Percentiles rank a stretch among this genome's conserved stretches.
Conservation (phyloP, 495 filamentous ascomycete genomes). For the Penicillium taxi region DNA sequence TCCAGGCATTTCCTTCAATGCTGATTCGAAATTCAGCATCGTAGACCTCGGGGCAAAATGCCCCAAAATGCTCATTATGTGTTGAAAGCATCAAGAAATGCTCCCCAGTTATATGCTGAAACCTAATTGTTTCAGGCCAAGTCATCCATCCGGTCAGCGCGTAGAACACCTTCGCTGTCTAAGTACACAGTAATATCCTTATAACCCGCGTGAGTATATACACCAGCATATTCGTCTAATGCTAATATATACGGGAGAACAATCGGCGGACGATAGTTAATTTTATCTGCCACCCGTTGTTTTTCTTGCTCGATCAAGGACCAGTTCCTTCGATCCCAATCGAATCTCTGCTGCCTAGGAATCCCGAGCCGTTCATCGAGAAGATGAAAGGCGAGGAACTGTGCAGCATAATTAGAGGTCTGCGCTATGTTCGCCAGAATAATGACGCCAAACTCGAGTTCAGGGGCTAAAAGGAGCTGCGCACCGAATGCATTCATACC, state of each 20-base stretch:
- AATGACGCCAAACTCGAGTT: constrained; percentile 32
- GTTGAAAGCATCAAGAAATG: constrained; percentile 2
- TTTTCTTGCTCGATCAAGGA: constrained; percentile 1
- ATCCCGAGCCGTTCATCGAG: constrained; percentile 1
- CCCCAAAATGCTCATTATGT: constrained; percentile 2
- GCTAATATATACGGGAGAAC: not conserved
- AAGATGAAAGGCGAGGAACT: constrained; percentile 3
- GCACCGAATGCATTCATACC: constrained; percentile 40
- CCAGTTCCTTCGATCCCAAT: constrained; percentile 3
- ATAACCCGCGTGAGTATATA: not conserved
- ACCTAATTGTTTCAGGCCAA: constrained; percentile 1
- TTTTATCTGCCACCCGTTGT: constrained; percentile 1
- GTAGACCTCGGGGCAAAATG: constrained; percentile 5
- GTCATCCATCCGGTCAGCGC: constrained; percentile 1
- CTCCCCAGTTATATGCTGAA: constrained; percentile 2
- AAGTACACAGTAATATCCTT: constrained; percentile 1
- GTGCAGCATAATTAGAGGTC: constrained; percentile 6
- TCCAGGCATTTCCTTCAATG: constrained; percentile 1
- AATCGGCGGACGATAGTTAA: not conserved
- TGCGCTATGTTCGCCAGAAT: constrained; percentile 37
- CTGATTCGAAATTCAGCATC: constrained; percentile 1
- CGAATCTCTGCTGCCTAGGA: not conserved
- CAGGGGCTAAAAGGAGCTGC: constrained; percentile 36
- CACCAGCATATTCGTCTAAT: constrained; percentile 1
- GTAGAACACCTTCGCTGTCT: constrained; percentile 1